A percentile compares a stretch with the other conserved stretches of the same genome.
Evolutionary conservation across 805 yeast species (phyloP).

Genomic region (Jamesozyma gamospora): DNA sequence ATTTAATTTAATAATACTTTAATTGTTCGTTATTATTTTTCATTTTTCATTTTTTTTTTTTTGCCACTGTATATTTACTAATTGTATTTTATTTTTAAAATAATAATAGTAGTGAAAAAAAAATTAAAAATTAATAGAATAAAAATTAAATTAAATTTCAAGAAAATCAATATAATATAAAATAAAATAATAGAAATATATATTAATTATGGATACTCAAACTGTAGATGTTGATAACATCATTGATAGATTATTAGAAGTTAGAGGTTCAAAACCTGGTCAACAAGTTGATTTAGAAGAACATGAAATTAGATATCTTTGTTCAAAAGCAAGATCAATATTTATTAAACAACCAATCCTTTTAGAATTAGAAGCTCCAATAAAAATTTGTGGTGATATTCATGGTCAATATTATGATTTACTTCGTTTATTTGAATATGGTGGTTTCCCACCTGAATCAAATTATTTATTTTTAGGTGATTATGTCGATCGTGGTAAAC

Average conservation of each 20-base stretch:
- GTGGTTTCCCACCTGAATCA: constrained; percentile 98
- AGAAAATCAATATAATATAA: no score
- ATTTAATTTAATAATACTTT: no score
- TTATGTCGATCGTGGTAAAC: constrained; percentile 98
- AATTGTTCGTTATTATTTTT: no score
- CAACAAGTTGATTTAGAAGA: constrained; percentile 91
- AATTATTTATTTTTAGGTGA: constrained; percentile 93
- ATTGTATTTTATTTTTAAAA: no score
- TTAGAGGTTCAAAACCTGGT: constrained; percentile 97
- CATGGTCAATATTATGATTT: constrained; percentile 98
- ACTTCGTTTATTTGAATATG: constrained; percentile 90
- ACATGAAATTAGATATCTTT: constrained; percentile 86
- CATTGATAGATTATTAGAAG: constrained; percentile 92
- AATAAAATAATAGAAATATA: background rate
- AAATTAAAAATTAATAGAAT: no score
- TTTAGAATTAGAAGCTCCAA: constrained; percentile 93
- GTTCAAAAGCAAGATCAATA: constrained; percentile 96
- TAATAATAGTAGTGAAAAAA: no score
- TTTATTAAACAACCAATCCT: constrained; percentile 96
- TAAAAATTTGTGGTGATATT: constrained; percentile 94
- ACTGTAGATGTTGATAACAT: constrained; percentile 96
- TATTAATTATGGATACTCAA: constrained; percentile 35
- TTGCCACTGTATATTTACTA: no score
- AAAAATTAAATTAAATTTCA: no score
- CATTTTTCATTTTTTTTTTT: no score